Evolutionary conservation across 352 stramenopile genomes (phyloP), one percentile per base, ranked within the genome.

Genomic region (Phytophthora ohioensis): DNA sequence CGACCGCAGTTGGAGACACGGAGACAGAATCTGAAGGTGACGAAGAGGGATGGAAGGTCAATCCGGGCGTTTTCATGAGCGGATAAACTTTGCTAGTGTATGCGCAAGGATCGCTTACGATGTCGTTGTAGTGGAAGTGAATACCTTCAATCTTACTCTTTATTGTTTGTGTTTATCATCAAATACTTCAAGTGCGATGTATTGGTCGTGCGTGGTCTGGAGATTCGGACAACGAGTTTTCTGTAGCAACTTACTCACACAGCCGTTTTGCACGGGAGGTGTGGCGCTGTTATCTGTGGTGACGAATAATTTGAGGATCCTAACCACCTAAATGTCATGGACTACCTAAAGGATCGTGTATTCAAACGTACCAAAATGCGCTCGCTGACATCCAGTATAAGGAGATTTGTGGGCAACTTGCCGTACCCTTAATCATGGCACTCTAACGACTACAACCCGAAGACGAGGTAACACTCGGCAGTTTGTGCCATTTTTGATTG

Each of bases 11-110:
- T 13, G 39, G 27, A 31, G 17, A 67, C 9, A 8, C 5, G 12
- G 32, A 36, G 32, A 55, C 57, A 27, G 8, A 38, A 8, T 21
- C 43, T 32, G 36, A 21, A 42, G 49, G 46, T 57, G 45, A 8
- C n/a, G 13, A 57, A 8, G 35, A 65, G 13, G 46, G 41, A 21
- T 64, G 21, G 11, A 47, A 64, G 21, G 4, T 15, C 3, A 5
- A 56, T 35, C 17, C n/a, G 15, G n/a, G 49, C 27, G 9, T 51
- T 39, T 49, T 65, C 36, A 56, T 51, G 57, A 65, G 35, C 38
- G 57, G 36, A 34, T 52, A 42, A 57, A 27, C 21, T 27, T 27
- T 27, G 15, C 41, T 27, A 9, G 41, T 47, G 41, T 21, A 47
- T 27, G 21, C 21, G 21, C 21, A 27, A 1, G 21, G 21, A 27